These are phyloP conservation scores for Fistulinella staudtii DNA, from an alignment of 1,284 basidiomycete genomes.

Conservation along the genomic window DNA sequence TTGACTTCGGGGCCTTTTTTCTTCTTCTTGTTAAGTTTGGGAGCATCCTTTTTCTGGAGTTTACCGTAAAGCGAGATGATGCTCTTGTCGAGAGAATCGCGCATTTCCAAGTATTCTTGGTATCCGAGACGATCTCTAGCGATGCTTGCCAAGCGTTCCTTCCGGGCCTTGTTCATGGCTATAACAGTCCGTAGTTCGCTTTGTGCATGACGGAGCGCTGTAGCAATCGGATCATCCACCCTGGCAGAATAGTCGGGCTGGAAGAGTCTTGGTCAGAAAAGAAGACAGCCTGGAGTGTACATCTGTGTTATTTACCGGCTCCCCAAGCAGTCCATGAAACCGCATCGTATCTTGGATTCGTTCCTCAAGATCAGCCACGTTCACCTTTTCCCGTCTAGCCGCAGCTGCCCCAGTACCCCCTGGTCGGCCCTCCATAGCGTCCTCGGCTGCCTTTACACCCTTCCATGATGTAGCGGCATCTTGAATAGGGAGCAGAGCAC, in stretches of 20 bases:
- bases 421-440: conserved; percentile 76
- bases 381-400: conserved; percentile 65
- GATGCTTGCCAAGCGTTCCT: conserved; percentile 66
- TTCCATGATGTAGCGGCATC: conserved; percentile 61
- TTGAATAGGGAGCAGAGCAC: conserved; percentile 68
- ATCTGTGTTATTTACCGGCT: conserved; percentile 43
- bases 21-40: conserved; percentile 67
- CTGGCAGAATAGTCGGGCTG: conserved; percentile 76
- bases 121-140: conserved; percentile 88
- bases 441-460: conserved; percentile 72
- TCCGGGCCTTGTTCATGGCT: conserved; percentile 80
- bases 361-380: conserved; percentile 66
- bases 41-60: conserved; percentile 70
- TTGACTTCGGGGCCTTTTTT: conserved; percentile 51
- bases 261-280: conserved; percentile 15
- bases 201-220: conserved; percentile 86
- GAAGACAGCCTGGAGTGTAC: background rate
- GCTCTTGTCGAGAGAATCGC: conserved; percentile 81
- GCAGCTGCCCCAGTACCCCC: conserved; percentile 71
- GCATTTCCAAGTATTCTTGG: conserved; percentile 79
- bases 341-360: conserved; percentile 69
- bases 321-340: conserved; percentile 60
- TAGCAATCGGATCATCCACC: conserved; percentile 91
- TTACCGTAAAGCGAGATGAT: conserved; percentile 68
- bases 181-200: conserved; percentile 74